Evolutionary conservation across 2,329 filamentous ascomycete genomes (phyloP).

Genomic region (Clonostachys rosea): DNA sequence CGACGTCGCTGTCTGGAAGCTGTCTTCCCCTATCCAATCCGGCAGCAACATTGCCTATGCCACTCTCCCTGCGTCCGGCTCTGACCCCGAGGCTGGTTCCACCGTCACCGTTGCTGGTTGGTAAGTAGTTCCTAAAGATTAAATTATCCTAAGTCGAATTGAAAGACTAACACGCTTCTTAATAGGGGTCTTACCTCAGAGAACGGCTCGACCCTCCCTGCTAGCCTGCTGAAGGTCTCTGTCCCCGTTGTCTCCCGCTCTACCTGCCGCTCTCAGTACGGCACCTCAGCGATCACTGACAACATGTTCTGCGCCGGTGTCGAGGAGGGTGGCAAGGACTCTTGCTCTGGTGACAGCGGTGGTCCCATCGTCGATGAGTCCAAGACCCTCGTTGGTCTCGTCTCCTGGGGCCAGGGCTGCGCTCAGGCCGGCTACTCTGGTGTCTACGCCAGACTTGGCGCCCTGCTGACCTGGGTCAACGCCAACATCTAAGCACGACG

Average conservation of each 20-base stretch:
- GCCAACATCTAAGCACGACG: conserved; percentile 4
- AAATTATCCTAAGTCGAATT: too few relatives aligned
- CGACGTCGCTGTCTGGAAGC: conserved; percentile 21
- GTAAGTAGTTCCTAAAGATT: background rate
- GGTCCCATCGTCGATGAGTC: conserved; percentile 18
- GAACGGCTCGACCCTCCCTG: conserved; percentile 6
- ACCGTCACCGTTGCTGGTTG: conserved; percentile 3
- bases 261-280: conserved; percentile 16
- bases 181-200: conserved; percentile 9
- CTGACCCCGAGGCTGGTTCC: conserved; percentile 1
- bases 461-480: conserved; percentile 15
- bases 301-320: conserved; percentile 23
- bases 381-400: conserved; percentile 14
- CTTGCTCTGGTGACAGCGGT: conserved; percentile 22
- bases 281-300: conserved; percentile 13
- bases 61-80: conserved; percentile 2
- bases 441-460: conserved; percentile 19
- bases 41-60: conserved; percentile 2
- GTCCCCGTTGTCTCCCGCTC: conserved; percentile 19
- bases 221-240: conserved; percentile 17
- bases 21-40: conserved; percentile 12
- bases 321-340: conserved; percentile 16
- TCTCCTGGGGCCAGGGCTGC: conserved; percentile 22
- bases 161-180: conserved; percentile 8
- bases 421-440: conserved; percentile 14